phyloP scores from a whole-genome alignment of 148 eudicot genomes.

The Tetragonia tetragonoides region DNA sequence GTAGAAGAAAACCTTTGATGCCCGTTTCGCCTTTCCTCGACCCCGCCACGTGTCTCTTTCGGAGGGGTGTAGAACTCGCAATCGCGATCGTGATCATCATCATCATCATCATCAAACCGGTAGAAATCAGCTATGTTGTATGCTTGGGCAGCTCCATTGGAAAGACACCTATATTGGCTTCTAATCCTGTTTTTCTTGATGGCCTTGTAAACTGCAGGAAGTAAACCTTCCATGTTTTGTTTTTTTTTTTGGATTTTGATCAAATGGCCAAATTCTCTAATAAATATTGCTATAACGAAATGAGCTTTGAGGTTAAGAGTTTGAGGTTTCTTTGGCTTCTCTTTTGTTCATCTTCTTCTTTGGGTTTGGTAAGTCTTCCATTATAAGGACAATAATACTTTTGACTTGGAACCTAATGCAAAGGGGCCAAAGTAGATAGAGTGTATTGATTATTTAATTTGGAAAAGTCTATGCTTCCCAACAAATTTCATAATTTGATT shows the following conservation, averaged over 20 bases:
- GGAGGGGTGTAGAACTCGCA: not conserved
- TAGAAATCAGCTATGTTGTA: constrained; percentile 43
- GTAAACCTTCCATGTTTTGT: constrained; percentile 45
- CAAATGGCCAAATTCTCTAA: not conserved
- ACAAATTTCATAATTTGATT: too few species aligned
- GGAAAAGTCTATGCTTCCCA: too few species aligned
- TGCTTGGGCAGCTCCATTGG: constrained; percentile 23
- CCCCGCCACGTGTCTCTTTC: constrained; percentile 11
- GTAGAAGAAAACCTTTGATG: constrained; percentile 34
- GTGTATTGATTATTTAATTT: too few species aligned
- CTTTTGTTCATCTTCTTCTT: not conserved
- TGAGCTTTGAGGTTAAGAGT: not conserved
- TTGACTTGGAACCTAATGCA: constrained; percentile 24
- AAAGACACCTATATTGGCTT: constrained; percentile 36
- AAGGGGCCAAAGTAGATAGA: not conserved
- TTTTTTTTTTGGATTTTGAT: not conserved
- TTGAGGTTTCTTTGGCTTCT: constrained; percentile 11
- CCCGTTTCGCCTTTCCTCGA: not conserved
- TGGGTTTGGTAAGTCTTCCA: constrained; percentile 23
- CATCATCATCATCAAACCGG: not conserved
- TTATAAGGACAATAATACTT: constrained; percentile 7
- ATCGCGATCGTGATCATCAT: not conserved
- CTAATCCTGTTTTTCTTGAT: constrained; percentile 38
- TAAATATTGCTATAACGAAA: too few species aligned
- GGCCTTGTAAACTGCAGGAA: constrained; percentile 39